Evolutionary conservation across 176 grass and related monocot species (phyloP).

Genomic region (Pharus latifolius): DNA sequence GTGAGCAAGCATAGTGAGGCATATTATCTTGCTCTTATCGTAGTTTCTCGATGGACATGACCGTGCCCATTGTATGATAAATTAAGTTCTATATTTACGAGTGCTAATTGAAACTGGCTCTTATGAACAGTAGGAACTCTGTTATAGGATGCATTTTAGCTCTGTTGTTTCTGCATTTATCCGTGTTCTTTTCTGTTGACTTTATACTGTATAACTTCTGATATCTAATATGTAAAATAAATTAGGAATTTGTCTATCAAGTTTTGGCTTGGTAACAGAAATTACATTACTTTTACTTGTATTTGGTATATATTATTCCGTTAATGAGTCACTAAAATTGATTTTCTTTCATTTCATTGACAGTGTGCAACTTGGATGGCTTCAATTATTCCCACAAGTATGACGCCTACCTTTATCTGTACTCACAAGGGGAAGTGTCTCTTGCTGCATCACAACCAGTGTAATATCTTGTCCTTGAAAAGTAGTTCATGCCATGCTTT

Average conservation of each 20-base stretch:
- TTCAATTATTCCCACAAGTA: constrained; percentile 85
- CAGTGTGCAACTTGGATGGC: constrained; percentile 97
- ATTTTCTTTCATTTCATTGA: constrained; percentile 21
- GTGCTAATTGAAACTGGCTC: neutral
- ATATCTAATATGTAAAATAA: too few species aligned
- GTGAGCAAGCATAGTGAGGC: too few species aligned
- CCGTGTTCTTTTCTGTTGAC: neutral
- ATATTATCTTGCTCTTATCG: neutral
- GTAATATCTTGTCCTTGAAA: constrained; percentile 52
- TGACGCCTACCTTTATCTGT: constrained; percentile 96
- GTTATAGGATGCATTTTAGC: neutral
- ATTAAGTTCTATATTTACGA: neutral
- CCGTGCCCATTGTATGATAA: neutral
- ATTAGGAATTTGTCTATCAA: too few species aligned
- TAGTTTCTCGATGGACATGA: neutral
- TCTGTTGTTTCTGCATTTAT: neutral
- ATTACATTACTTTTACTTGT: too few species aligned
- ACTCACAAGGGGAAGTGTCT: constrained; percentile 91
- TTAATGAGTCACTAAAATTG: neutral
- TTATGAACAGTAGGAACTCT: neutral
- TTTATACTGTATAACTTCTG: neutral
- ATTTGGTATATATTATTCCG: neutral
- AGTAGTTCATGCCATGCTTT: constrained; percentile 5
- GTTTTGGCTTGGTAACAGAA: too few species aligned
- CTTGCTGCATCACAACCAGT: constrained; percentile 95